A percentile compares a stretch with the other conserved stretches of the same genome.
Evolutionary conservation across 768 basidiomycete species (phyloP).

Genomic region (Amanita pallidorosea): DNA sequence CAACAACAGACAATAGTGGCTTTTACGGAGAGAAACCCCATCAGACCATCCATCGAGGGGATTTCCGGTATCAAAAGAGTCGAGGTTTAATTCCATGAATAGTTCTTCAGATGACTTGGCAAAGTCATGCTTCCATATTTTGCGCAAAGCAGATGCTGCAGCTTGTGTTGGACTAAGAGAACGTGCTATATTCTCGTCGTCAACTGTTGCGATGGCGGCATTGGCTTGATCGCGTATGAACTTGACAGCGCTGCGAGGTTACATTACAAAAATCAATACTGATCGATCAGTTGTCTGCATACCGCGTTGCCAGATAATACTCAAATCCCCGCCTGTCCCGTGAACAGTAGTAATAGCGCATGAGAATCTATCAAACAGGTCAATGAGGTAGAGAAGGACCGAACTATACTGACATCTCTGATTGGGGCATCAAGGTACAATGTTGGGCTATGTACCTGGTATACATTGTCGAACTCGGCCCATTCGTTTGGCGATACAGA

Average conservation of each 20-base stretch:
- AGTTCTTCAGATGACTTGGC: constrained; percentile 35
- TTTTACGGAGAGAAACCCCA: constrained; percentile 56
- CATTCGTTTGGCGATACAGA: constrained; percentile 59
- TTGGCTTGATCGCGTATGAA: constrained; percentile 81
- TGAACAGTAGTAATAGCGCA: constrained; percentile 83
- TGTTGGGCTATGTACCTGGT: constrained; percentile 82
- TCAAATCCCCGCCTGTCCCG: constrained; percentile 68
- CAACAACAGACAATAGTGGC: constrained; percentile 75
- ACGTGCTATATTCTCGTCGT: constrained; percentile 16
- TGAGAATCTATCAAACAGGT: constrained; percentile 48
- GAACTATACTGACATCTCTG: constrained; percentile 53
- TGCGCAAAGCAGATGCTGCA: constrained; percentile 58
- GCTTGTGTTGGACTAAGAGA: constrained; percentile 43
- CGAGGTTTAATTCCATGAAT: constrained; percentile 16
- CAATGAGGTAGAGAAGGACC: constrained; percentile 4
- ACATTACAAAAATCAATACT: neutral
- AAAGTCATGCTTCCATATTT: constrained; percentile 47
- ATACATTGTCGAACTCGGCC: constrained; percentile 83
- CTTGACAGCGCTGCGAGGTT: constrained; percentile 56
- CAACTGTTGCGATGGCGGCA: constrained; percentile 22
- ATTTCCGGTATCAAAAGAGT: constrained; percentile 29
- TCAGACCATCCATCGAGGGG: constrained; percentile 67
- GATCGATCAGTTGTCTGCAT: constrained; percentile 13
- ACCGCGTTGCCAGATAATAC: constrained; percentile 84
- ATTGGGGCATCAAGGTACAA: constrained; percentile 67